Evolutionary conservation across 2,329 filamentous ascomycete genomes (phyloP), one percentile per base, ranked within the genome.

Genomic region (Nemania diffusa): DNA sequence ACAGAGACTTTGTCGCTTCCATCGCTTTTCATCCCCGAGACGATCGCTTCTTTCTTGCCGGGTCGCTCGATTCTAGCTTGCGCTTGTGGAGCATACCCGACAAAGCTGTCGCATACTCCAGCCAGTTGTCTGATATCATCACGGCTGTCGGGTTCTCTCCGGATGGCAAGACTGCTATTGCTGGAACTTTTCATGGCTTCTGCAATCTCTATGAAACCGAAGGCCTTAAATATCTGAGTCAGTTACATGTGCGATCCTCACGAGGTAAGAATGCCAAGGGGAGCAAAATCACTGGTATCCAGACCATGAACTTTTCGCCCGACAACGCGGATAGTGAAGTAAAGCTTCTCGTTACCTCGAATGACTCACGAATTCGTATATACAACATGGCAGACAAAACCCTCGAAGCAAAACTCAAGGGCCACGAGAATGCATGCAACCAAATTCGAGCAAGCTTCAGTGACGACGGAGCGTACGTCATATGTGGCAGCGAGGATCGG

Each of bases 11-110:
- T 73, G 95, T 98, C 53, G 97, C 96, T 0, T 95, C 94, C 1
- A 94, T 99, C 57, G 89, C 93, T 42, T 99, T 99, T 72, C 96
- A 99, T 77, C 96, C 96, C 0, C 90, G 88, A 29, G 96, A 99
- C 77, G 96, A 99, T 77, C 91, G 96, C 0, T 99, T 99, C 82
- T 99, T 99, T 79, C 84, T 99, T 11, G 94, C 96, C 20, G 96
- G 96, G 8, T 97, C 93, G 0, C 84, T 98, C 6, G 96, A 99
- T 77, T 91, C 91, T 0, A 94, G 94, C 72, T 80, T 99, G 57
- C 87, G 96, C 17, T 81, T 99, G 1, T 99, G 96, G 96, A 97
- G 94, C 76, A 99, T 99, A 53, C 94, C 96, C 0, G 96, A 99
- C 78, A 97, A 97, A 78, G 89, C 87, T n/a, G 92, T 98, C 29